Conservation (phyloP, 2,329 filamentous ascomycete genomes). For the Colletotrichum endophyticum region DNA sequence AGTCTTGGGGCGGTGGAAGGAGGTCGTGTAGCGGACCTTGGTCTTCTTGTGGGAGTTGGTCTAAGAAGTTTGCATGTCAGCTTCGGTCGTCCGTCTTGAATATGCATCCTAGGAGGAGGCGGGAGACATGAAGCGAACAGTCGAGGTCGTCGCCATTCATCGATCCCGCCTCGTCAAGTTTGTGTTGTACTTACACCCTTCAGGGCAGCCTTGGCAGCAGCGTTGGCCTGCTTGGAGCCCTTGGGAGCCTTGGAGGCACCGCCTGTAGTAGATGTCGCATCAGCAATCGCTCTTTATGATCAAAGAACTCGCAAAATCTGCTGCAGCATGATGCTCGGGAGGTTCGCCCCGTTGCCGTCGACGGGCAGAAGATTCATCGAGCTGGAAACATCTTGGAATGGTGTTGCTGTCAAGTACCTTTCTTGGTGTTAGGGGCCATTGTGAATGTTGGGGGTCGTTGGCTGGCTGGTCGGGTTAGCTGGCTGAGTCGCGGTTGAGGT, state of each 20-base stretch:
- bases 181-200: conserved; percentile 79
- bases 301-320: conserved; percentile 77
- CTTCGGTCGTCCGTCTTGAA: neutral
- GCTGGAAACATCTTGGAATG: neutral
- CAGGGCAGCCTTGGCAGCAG: conserved; percentile 94
- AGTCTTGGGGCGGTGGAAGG: conserved; percentile 98
- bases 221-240: conserved; percentile 84
- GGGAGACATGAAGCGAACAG: neutral
- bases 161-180: neutral
- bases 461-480: conserved; percentile 22
- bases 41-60: conserved; percentile 77
- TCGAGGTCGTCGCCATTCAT: neutral
- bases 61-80: conserved; percentile 33
- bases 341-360: conserved; percentile 9
- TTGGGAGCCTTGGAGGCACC: conserved; percentile 59
- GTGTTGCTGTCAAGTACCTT: conserved; percentile 35
- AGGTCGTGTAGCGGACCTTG: conserved; percentile 91
- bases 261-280: conserved; percentile 64
- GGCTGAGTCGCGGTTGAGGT: conserved; percentile 10
- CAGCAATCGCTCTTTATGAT: conserved; percentile 70
- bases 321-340: conserved; percentile 67
- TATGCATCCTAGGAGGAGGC: neutral
- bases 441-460: conserved; percentile 27
- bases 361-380: conserved; percentile 17
- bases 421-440: conserved; percentile 44